These are phyloP conservation scores for Diaporthe ilicicola DNA, from an alignment of 2,329 filamentous ascomycete species.

Conservation along the genomic window DNA sequence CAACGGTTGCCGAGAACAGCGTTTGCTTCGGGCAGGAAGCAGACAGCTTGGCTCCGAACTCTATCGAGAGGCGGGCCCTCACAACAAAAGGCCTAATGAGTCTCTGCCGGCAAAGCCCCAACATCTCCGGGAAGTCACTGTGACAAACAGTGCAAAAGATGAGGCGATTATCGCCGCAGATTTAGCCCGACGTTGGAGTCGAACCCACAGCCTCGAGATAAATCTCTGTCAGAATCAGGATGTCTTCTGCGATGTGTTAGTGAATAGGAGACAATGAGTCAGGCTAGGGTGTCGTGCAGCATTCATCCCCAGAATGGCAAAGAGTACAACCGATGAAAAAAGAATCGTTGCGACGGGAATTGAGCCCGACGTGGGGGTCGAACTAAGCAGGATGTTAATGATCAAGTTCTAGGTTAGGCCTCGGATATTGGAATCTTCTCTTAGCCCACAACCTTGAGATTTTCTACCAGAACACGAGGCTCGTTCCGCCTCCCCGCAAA, in stretches of 20 bases:
- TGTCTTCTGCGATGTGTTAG: too few relatives aligned
- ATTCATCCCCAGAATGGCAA: not conserved
- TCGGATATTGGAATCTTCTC: not conserved
- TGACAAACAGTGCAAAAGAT: too few relatives aligned
- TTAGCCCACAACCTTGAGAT: conserved; percentile 29
- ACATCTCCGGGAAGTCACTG: too few relatives aligned
- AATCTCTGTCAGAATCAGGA: too few relatives aligned
- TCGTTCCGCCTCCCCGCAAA: not conserved
- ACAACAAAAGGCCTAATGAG: not conserved
- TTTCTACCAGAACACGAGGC: not conserved
- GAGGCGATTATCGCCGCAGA: too few relatives aligned
- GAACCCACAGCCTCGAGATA: too few relatives aligned
- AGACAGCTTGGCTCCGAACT: not conserved
- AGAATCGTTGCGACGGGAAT: conserved; percentile 35
- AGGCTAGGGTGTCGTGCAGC: too few relatives aligned
- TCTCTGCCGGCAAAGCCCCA: conserved; percentile 2
- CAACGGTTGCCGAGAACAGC: not conserved
- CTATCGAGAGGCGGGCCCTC: not conserved
- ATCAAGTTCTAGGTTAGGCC: not conserved
- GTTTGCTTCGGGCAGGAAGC: not conserved
- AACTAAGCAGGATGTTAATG: conserved; percentile 28
- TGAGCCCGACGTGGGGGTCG: conserved; percentile 40
- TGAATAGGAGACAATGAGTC: too few relatives aligned
- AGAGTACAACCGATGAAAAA: conserved; percentile 7
- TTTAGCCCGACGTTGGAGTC: too few relatives aligned